A percentile compares a stretch with the other conserved stretches of the same genome.
phyloP scores from a whole-genome alignment of 371 early-diverging fungal species.

The Mortierella sp. region DNA sequence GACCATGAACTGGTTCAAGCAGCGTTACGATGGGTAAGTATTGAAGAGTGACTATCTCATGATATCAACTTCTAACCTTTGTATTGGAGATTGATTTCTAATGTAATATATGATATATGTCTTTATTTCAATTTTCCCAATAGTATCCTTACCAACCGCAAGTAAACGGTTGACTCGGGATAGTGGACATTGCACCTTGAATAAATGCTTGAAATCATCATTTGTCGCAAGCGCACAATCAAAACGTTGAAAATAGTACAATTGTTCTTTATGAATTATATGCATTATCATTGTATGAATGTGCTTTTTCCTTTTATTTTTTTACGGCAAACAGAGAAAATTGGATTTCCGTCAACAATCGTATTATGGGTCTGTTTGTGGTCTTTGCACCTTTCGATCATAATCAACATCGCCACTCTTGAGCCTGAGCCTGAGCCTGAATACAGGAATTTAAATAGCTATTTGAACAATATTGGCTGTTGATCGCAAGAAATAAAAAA shows the following conservation, averaged over 20 bases:
- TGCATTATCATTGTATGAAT: neutral
- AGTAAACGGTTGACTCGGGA: slow-evolving; percentile 23
- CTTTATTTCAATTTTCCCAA: neutral
- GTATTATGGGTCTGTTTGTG: too few species aligned
- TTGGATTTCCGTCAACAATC: too few species aligned
- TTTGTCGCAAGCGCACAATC: neutral
- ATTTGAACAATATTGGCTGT: too few species aligned
- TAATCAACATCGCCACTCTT: too few species aligned
- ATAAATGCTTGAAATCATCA: slow-evolving; percentile 16
- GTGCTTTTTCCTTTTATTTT: too few species aligned
- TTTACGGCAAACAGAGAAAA: too few species aligned
- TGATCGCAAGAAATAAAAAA: too few species aligned
- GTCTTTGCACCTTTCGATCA: too few species aligned
- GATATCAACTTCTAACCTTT: neutral
- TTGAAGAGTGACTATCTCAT: slow-evolving; percentile 2
- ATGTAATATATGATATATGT: too few species aligned
- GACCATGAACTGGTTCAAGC: slow-evolving; percentile 90
- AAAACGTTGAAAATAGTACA: neutral
- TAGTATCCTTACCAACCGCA: slow-evolving; percentile 32
- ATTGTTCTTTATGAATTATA: too few species aligned
- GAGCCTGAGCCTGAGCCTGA: too few species aligned
- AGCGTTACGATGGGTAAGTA: slow-evolving; percentile 59
- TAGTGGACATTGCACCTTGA: slow-evolving; percentile 32
- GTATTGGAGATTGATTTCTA: neutral
- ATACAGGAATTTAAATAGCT: too few species aligned